Base-by-base conservation (phyloP, 139 green algal species). In the Closterium sp. region DNA sequence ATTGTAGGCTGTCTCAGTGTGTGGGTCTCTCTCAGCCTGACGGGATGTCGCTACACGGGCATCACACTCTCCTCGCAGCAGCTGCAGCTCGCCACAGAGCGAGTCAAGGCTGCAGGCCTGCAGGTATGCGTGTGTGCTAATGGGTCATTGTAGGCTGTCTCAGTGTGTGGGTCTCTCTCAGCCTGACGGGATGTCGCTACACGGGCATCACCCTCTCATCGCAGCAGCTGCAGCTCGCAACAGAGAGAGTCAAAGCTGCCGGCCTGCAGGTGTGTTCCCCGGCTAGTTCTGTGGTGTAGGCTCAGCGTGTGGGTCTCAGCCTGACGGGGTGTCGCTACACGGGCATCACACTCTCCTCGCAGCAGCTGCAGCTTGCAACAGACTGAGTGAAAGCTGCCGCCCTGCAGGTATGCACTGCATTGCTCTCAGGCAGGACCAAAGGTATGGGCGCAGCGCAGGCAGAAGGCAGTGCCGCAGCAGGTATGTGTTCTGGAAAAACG, bases 11-110 rank as follows among this genome's bases (percentile, higher is more conserved):
- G n/a, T n/a, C n/a, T 42, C 34, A 42, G 34, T 42, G 34, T 42
- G 1, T 4, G 34, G 9, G 34, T 42, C 1, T n/a, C n/a, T n/a
- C n/a, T 42, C 34, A 42, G 86, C 19, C 62, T 28, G 21, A 91
- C 85, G 0, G 92, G 92, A 4, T 95, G 92, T 87, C 92, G 31
- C 42, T 86, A 89, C 22, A 94, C 90, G 28, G 96, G 97, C 34
- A 94, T 99, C 86, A 99, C 98, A 0, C 90, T 99, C 21, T 97
- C 92, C 95, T 97, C 98, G 95, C 96, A 99, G 95, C 98, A 99
- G 96, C 96, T 99, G 90, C 95, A 93, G 9, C 97, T 99, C 92
- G 97, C 97, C 24, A 34, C 29, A 21, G 92, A 93, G 70, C 96
- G 98, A 0, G 97, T 99, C 2, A 96, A 97, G 92, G 95, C 90